phyloP scores from a whole-genome alignment of 176 grass and related monocot species.

The Carex myosuroides region DNA sequence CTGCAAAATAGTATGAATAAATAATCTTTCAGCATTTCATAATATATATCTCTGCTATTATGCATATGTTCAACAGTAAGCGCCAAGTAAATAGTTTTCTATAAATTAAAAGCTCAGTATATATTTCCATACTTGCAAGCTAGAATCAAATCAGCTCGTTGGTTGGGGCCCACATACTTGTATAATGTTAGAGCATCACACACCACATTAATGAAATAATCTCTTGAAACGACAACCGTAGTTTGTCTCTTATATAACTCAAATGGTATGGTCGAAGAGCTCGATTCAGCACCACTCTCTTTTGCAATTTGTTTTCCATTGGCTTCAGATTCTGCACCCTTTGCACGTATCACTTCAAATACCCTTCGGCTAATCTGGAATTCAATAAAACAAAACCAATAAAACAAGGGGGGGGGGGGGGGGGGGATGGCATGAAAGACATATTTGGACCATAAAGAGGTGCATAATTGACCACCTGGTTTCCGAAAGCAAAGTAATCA shows the following conservation, averaged over 20 bases:
- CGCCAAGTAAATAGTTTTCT: neutral
- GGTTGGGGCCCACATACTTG: constrained; percentile 88
- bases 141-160: constrained; percentile 83
- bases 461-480: neutral
- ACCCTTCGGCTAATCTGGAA: constrained; percentile 93
- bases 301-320: constrained; percentile 18
- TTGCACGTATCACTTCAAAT: constrained; percentile 60
- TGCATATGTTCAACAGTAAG: neutral
- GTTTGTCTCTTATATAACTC: constrained; percentile 93
- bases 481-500: neutral
- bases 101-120: neutral
- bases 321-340: constrained; percentile 35
- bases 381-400: constrained; percentile 7
- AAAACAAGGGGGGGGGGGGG: neutral
- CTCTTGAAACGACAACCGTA: constrained; percentile 57
- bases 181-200: constrained; percentile 70
- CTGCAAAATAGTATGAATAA: constrained; percentile 28
- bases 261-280: constrained; percentile 37
- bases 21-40: constrained; percentile 3
- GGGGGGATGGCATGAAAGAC: neutral
- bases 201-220: constrained; percentile 54
- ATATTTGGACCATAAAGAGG: neutral
- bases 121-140: constrained; percentile 69
- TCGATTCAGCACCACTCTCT: constrained; percentile 27
- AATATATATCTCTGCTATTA: neutral